These are phyloP conservation scores for Pythium rishiriense DNA, from an alignment of 352 stramenopile species.

Conservation along the genomic window DNA sequence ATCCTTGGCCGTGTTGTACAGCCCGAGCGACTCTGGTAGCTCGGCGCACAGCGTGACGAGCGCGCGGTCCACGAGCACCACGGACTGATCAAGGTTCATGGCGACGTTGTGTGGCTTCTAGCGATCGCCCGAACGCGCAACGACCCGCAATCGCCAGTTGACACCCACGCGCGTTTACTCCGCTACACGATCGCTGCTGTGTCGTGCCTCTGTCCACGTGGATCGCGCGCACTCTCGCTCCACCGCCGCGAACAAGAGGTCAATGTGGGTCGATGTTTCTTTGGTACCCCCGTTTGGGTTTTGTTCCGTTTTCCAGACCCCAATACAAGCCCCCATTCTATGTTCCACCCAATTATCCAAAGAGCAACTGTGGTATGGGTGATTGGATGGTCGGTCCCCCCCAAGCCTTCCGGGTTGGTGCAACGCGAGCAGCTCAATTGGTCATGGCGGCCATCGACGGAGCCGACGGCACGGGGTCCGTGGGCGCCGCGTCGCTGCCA, in stretches of 20 bases:
- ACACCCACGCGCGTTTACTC: neutral
- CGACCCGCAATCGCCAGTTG: neutral
- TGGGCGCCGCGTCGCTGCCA: neutral
- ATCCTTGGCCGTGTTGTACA: slow-evolving; percentile 79
- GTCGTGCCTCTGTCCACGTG: too few species aligned
- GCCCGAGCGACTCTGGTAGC: slow-evolving; percentile 73
- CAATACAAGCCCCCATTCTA: neutral
- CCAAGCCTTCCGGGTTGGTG: neutral
- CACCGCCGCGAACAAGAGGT: neutral
- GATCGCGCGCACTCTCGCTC: neutral
- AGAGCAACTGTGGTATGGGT: neutral
- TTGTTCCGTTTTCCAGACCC: neutral
- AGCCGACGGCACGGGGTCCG: neutral
- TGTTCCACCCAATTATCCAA: slow-evolving; percentile 9
- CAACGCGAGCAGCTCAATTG: slow-evolving; percentile 13
- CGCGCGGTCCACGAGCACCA: slow-evolving; percentile 71
- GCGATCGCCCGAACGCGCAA: neutral
- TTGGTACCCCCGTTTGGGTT: neutral
- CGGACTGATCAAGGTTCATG: slow-evolving; percentile 75
- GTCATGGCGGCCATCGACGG: slow-evolving; percentile 11
- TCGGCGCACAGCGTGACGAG: slow-evolving; percentile 76
- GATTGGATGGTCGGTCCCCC: slow-evolving; percentile 10
- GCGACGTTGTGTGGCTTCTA: slow-evolving; percentile 1
- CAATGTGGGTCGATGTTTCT: too few species aligned
- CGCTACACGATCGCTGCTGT: neutral